phyloP scores from a whole-genome alignment of 768 basidiomycete genomes.

The Suillus spraguei region DNA sequence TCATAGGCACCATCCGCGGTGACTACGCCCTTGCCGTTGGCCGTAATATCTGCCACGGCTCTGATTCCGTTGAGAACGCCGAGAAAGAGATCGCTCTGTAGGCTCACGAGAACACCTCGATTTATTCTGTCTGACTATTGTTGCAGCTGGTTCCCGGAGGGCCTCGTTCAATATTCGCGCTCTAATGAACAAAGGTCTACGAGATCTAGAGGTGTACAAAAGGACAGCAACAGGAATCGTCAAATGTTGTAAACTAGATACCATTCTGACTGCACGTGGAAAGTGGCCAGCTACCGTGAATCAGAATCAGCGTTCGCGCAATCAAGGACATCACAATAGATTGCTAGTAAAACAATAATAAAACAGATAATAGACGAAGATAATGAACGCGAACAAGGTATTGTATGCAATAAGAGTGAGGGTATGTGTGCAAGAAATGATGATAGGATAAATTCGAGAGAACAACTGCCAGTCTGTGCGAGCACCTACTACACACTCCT shows the following conservation, averaged over 20 bases:
- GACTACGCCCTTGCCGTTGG: constrained; percentile 94
- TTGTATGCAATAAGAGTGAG: constrained; percentile 25
- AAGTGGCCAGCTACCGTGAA: background rate
- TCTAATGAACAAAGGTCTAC: constrained; percentile 75
- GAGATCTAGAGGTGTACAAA: constrained; percentile 46
- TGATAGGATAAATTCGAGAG: constrained; percentile 8
- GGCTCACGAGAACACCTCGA: constrained; percentile 31
- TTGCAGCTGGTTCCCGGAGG: constrained; percentile 90
- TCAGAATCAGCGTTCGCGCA: background rate
- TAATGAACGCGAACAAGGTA: constrained; percentile 8
- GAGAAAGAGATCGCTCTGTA: constrained; percentile 95
- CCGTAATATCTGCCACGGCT: constrained; percentile 93
- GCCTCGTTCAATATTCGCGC: constrained; percentile 69
- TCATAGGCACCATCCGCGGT: constrained; percentile 88
- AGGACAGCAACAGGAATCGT: background rate
- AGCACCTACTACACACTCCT: constrained; percentile 18
- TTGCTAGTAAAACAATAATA: constrained; percentile 6
- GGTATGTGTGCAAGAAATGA: constrained; percentile 30
- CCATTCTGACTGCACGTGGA: constrained; percentile 2
- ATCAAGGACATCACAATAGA: background rate
- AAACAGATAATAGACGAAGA: constrained; percentile 12
- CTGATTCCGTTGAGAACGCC: constrained; percentile 84
- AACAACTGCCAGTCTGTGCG: constrained; percentile 11
- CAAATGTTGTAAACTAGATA: constrained; percentile 25
- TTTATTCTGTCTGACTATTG: background rate